A percentile compares a stretch with the other conserved stretches of the same genome.
Evolutionary conservation across 2,329 filamentous ascomycete species (phyloP).

Genomic region (Colletotrichum sp.): DNA sequence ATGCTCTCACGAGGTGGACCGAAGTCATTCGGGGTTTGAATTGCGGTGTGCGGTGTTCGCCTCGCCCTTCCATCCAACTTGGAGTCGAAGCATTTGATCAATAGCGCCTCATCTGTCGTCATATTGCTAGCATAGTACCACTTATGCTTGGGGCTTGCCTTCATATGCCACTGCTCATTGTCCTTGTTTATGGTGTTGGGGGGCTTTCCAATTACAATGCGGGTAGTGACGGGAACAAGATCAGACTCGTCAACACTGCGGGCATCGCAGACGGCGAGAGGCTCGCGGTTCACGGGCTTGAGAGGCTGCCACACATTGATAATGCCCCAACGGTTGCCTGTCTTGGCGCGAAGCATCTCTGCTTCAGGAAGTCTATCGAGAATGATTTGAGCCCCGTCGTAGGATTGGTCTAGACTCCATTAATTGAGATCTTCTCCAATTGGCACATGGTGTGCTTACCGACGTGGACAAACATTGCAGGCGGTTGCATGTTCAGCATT

Average conservation of each 20-base stretch:
- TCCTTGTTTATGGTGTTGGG: not conserved
- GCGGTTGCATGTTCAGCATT: not conserved
- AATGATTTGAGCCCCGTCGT: not conserved
- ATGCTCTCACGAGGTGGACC: not conserved
- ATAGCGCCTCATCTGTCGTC: not conserved
- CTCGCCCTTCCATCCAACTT: not conserved
- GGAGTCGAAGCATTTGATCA: not conserved
- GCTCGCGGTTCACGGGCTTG: not conserved
- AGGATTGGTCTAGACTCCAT: not conserved
- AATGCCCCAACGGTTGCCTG: not conserved
- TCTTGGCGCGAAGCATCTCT: not conserved
- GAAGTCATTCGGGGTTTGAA: not conserved
- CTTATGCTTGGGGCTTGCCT: not conserved
- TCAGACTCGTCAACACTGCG: not conserved
- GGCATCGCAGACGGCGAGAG: not conserved
- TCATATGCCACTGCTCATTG: not conserved
- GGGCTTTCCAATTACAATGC: not conserved
- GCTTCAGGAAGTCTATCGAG: not conserved
- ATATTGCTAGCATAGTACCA: not conserved
- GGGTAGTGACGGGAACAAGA: not conserved
- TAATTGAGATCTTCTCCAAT: not conserved
- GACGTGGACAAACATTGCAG: not conserved
- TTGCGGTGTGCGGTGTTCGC: accelerated
- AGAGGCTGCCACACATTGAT: not conserved
- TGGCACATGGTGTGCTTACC: not conserved